These are phyloP conservation scores for Trichoderma breve DNA, from an alignment of 2,329 filamentous ascomycete species.

Conservation along the genomic window DNA sequence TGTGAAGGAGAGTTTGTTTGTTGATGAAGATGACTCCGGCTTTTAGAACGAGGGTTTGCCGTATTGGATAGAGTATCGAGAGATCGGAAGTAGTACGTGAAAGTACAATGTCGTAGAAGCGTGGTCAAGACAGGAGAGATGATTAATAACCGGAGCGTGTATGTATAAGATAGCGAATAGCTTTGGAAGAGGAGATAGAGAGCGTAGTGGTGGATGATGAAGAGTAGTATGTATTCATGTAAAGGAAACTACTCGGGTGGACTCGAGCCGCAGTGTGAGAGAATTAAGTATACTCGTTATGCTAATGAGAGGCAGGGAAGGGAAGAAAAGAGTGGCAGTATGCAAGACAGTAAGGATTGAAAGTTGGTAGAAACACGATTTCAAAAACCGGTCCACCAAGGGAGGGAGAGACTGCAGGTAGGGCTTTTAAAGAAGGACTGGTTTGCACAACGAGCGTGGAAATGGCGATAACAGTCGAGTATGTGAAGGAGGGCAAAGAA, in stretches of 20 bases:
- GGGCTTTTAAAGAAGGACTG: constrained; percentile 8
- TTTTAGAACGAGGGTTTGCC: neutral
- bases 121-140: neutral
- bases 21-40: neutral
- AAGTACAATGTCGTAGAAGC: neutral
- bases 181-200: neutral
- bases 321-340: constrained; percentile 7
- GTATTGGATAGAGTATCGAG: neutral
- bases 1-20: neutral
- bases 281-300: neutral
- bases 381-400: neutral
- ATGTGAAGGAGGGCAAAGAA: neutral
- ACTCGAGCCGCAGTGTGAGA: neutral
- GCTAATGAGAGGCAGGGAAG: constrained; percentile 9
- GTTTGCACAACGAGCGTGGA: constrained; percentile 2
- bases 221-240: neutral
- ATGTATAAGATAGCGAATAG: neutral
- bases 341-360: constrained; percentile 11
- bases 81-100: neutral
- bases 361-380: constrained; percentile 5
- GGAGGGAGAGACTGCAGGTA: constrained; percentile 9
- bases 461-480: constrained; percentile 11
- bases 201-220: neutral
- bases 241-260: neutral
- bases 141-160: neutral